phyloP scores from a whole-genome alignment of 805 yeast species.

The Candida arabinofermentans region DNA sequence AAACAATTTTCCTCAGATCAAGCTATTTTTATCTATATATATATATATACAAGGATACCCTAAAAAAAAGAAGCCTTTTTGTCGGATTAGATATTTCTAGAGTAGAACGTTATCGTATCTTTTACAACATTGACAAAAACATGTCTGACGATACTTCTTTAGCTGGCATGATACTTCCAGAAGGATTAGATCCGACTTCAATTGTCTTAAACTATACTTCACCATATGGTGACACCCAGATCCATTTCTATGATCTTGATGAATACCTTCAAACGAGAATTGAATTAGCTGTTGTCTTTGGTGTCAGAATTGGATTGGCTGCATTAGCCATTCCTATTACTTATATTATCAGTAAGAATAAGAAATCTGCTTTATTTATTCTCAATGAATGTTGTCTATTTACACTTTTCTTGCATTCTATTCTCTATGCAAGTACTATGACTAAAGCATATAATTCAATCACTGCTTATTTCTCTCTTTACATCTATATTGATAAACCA shows the following conservation, averaged over 20 bases:
- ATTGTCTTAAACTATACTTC: slow-evolving; percentile 38
- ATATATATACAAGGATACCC: not conserved
- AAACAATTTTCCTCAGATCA: too few relatives aligned
- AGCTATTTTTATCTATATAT: not conserved
- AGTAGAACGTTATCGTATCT: too few relatives aligned
- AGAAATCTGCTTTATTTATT: slow-evolving; percentile 66
- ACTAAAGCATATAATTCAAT: slow-evolving; percentile 48
- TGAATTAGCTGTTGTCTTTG: slow-evolving; percentile 45
- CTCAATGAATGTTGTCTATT: slow-evolving; percentile 62
- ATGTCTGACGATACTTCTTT: slow-evolving; percentile 4
- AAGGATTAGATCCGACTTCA: slow-evolving; percentile 15
- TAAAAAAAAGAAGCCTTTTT: not conserved
- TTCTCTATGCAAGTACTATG: slow-evolving; percentile 52
- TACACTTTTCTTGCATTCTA: slow-evolving; percentile 55
- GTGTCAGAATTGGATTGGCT: slow-evolving; percentile 57
- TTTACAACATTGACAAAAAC: too few relatives aligned
- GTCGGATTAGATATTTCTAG: too few relatives aligned
- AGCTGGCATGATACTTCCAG: slow-evolving; percentile 10
- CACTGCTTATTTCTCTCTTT: slow-evolving; percentile 44
- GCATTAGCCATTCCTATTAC: slow-evolving; percentile 42
- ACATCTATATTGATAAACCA: slow-evolving; percentile 33
- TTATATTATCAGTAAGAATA: slow-evolving; percentile 47
- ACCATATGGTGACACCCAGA: slow-evolving; percentile 34
- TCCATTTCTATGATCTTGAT: slow-evolving; percentile 42
- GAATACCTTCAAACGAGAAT: slow-evolving; percentile 29